phyloP scores from a whole-genome alignment of 768 basidiomycete genomes.

The Russula sp. region DNA sequence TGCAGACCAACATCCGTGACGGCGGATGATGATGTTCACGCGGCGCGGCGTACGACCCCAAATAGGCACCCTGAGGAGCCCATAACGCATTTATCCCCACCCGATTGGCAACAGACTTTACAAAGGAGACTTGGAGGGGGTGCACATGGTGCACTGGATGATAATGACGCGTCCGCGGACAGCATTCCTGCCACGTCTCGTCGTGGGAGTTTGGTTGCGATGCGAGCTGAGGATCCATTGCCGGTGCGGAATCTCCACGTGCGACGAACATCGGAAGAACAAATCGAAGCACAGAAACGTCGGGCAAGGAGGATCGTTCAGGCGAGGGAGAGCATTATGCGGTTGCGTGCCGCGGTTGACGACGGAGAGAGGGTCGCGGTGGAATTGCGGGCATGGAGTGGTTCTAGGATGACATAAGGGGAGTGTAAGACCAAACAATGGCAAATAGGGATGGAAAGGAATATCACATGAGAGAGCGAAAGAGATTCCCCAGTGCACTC shows the following conservation, averaged over 20 bases:
- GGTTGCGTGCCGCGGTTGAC: slow-evolving; percentile 3
- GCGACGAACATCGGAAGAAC: background rate
- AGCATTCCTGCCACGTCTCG: background rate
- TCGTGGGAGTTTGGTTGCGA: slow-evolving; percentile 3
- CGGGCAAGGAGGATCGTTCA: slow-evolving; percentile 6
- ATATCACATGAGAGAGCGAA: slow-evolving; percentile 17
- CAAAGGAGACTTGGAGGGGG: background rate
- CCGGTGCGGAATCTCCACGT: background rate
- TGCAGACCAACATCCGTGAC: background rate
- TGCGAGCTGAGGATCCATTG: background rate
- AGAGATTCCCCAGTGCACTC: background rate
- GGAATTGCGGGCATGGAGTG: background rate
- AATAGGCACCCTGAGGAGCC: background rate
- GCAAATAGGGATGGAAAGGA: background rate
- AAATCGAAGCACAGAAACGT: slow-evolving; percentile 1
- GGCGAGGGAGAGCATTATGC: slow-evolving; percentile 6
- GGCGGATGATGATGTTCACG: background rate
- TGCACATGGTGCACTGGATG: background rate
- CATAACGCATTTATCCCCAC: slow-evolving; percentile 5
- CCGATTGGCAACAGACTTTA: slow-evolving; percentile 9
- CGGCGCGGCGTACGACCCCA: background rate
- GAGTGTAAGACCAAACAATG: background rate
- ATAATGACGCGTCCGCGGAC: background rate
- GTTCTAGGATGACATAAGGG: background rate
- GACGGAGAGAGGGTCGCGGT: background rate